Evolutionary conservation across 768 basidiomycete genomes (phyloP).

Genomic region (Lentinula edodes): DNA sequence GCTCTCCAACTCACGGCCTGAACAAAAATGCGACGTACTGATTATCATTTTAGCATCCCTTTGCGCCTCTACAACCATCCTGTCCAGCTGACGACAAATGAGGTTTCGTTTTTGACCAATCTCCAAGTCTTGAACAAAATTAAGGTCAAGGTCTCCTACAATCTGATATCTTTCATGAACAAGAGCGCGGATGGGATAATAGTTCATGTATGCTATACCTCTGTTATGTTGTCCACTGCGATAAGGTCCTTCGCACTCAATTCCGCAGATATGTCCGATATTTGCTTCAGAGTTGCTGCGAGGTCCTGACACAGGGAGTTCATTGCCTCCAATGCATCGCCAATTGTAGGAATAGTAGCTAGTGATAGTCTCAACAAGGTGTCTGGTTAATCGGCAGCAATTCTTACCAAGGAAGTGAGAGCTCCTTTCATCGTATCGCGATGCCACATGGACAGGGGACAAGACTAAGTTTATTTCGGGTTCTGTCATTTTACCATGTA

Average conservation of each 20-base stretch:
- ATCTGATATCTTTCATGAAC: slow-evolving; percentile 29
- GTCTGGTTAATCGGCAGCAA: neutral
- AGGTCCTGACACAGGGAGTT: slow-evolving; percentile 60
- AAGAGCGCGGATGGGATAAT: neutral
- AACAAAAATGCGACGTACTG: slow-evolving; percentile 31
- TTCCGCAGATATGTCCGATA: slow-evolving; percentile 63
- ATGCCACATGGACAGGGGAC: slow-evolving; percentile 57
- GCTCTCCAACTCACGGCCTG: neutral
- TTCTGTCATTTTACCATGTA: slow-evolving; percentile 30
- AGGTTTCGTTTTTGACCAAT: slow-evolving; percentile 63
- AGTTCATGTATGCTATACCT: slow-evolving; percentile 35
- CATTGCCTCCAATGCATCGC: slow-evolving; percentile 66
- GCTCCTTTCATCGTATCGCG: slow-evolving; percentile 52
- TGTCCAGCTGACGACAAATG: slow-evolving; percentile 57
- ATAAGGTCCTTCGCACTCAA: slow-evolving; percentile 69
- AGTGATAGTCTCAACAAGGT: neutral
- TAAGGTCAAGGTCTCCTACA: slow-evolving; percentile 42
- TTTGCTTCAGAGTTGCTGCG: slow-evolving; percentile 54
- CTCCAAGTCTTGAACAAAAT: slow-evolving; percentile 62
- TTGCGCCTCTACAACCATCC: slow-evolving; percentile 31
- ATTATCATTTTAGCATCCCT: slow-evolving; percentile 50
- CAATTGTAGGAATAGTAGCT: slow-evolving; percentile 76
- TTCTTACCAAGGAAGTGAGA: slow-evolving; percentile 53
- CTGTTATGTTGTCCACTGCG: slow-evolving; percentile 62
- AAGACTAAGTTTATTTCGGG: slow-evolving; percentile 68